Conservation (phyloP, 2,329 filamentous ascomycete genomes). For the Claviceps sp. region DNA sequence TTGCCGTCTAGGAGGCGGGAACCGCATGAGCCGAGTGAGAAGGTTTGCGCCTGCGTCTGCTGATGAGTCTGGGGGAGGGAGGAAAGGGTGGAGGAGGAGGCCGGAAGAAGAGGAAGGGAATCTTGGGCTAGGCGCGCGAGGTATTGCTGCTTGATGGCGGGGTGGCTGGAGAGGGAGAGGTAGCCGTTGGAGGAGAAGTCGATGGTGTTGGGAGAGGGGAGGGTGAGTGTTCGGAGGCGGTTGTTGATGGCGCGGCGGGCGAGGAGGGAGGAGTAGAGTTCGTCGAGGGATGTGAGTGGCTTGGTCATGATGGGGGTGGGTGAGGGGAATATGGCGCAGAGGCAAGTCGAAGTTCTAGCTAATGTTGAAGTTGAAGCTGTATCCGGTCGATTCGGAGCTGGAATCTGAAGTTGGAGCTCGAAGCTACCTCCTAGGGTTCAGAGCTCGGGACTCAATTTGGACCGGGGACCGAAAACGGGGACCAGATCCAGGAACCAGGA, state of each 20-base stretch:
- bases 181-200: slow-evolving; percentile 74
- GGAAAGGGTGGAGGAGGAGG: neutral
- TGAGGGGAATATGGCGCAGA: neutral
- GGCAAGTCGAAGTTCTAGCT: too few relatives aligned
- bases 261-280: slow-evolving; percentile 15
- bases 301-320: slow-evolving; percentile 1
- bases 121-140: slow-evolving; percentile 27
- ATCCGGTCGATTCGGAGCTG: too few relatives aligned
- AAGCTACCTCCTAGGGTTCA: too few relatives aligned
- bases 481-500: too few relatives aligned
- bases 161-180: slow-evolving; percentile 54
- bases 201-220: slow-evolving; percentile 52
- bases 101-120: neutral
- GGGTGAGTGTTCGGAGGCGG: slow-evolving; percentile 30
- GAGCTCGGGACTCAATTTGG: too few relatives aligned
- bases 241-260: slow-evolving; percentile 17
- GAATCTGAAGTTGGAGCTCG: too few relatives aligned
- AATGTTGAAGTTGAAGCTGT: too few relatives aligned
- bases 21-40: slow-evolving; percentile 33
- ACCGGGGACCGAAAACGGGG: too few relatives aligned
- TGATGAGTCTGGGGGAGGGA: too few relatives aligned
- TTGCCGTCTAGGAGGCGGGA: slow-evolving; percentile 43
- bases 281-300: slow-evolving; percentile 13
- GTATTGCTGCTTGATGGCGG: slow-evolving; percentile 47
- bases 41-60: neutral